phyloP scores from a whole-genome alignment of 2,329 filamentous ascomycete genomes.

The Cytospora leucostoma region DNA sequence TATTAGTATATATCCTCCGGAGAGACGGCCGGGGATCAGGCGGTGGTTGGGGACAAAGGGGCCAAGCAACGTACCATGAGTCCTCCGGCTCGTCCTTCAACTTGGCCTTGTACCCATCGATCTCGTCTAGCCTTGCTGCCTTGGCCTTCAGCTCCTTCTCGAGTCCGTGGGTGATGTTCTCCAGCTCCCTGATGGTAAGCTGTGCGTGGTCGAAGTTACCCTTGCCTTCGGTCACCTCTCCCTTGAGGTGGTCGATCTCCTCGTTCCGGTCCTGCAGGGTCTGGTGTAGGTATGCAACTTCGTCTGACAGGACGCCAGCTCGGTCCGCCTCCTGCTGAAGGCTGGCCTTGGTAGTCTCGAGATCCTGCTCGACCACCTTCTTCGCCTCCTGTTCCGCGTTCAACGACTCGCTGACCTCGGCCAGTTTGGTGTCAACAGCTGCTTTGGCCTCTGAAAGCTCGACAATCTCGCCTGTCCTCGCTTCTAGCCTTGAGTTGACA shows the following conservation, averaged over 20 bases:
- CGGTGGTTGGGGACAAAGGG: not conserved
- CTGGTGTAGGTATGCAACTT: slow-evolving; percentile 22
- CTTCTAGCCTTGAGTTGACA: slow-evolving; percentile 1
- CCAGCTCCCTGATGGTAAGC: slow-evolving; percentile 30
- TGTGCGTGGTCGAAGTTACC: slow-evolving; percentile 21
- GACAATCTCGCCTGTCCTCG: not conserved
- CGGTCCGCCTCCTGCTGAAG: slow-evolving; percentile 33
- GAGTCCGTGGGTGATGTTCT: slow-evolving; percentile 30
- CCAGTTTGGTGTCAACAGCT: slow-evolving; percentile 3
- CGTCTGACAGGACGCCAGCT: slow-evolving; percentile 31
- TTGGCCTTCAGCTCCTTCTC: slow-evolving; percentile 32
- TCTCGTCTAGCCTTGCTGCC: slow-evolving; percentile 31
- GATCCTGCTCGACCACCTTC: slow-evolving; percentile 2
- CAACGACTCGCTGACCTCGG: not conserved
- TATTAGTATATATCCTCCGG: not conserved
- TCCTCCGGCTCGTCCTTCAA: slow-evolving; percentile 37
- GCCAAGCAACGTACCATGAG: slow-evolving; percentile 32
- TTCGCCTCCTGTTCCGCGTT: not conserved
- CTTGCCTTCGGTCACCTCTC: slow-evolving; percentile 12
- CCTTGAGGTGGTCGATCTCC: slow-evolving; percentile 29
- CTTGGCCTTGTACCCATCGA: slow-evolving; percentile 36
- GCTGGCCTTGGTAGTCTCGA: slow-evolving; percentile 31
- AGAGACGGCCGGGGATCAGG: not conserved
- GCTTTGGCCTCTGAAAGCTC: slow-evolving; percentile 8
- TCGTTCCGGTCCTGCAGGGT: slow-evolving; percentile 30